Base-by-base conservation (phyloP, 2,329 filamentous ascomycete species). In the Boeremia exigua region DNA sequence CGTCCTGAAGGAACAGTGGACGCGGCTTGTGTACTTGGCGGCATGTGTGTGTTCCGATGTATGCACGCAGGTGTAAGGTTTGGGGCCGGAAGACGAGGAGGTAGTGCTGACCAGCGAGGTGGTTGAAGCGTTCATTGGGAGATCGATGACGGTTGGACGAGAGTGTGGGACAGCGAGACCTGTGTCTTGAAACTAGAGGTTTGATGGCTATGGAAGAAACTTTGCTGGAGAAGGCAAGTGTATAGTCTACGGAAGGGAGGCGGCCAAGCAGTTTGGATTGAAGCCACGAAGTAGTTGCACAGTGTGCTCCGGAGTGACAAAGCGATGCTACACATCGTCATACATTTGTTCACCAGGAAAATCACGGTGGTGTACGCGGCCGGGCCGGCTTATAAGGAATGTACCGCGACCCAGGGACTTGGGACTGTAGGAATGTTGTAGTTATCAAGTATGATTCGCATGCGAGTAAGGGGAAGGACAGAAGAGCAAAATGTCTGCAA, bases 41-140 rank as follows among this genome's bases (percentile, higher is more conserved):
- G 4, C 28, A 12, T 38, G 48, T 8, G 27, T 17, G 33, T 43
- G 19, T 6, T 38, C 6, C 10, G 28, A 44, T n/a, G 50, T 2
- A 8, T 29, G 17, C 7, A 17, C 19, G 34, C 25, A 37, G 32
- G 14, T 10, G 39, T 44, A 37, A 8, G 48, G 39, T 36, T 45
- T 44, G 14, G 28, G 27, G 14, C 15, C 17, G 4, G 27, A 7
- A 15, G 48, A 39, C 4, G 48, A 45, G 8, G 40, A 45, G 27
- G 17, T 9, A 17, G 42, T 34, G 49, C 49, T 53, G 36, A 46
- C 40, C 3, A 52, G 49, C 4, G 49, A 53, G 9, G 36, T 36
- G n/a, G 49, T 46, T 17, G 49, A 52, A 3, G 34, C 17, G 33
- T 19, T 39, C 34, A 37, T 37, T 19, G 12, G 15, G 34, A 19